Conservation (phyloP, 768 basidiomycete species). For the Calocybe gangraenosa region DNA sequence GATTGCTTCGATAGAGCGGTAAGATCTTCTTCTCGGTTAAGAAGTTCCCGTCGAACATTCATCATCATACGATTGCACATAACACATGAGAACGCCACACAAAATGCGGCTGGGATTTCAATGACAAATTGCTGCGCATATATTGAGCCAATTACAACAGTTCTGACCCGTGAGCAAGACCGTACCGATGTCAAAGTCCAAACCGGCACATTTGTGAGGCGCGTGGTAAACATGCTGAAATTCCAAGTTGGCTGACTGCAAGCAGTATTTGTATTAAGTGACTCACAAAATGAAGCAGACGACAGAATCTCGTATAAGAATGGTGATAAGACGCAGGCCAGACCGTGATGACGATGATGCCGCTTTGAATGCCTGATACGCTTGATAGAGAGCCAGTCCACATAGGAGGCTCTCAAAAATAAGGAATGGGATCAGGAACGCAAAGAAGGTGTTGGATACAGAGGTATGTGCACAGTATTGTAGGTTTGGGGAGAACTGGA, state of each 20-base stretch:
- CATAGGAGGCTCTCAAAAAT: slow-evolving; percentile 51
- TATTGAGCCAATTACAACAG: background rate
- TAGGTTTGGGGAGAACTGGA: slow-evolving; percentile 16
- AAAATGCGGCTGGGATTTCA: slow-evolving; percentile 55
- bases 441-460: slow-evolving; percentile 40
- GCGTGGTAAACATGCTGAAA: slow-evolving; percentile 50
- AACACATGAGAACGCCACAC: slow-evolving; percentile 54
- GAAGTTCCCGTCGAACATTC: slow-evolving; percentile 55
- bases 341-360: slow-evolving; percentile 33
- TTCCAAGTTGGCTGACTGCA: background rate
- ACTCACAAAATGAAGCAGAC: slow-evolving; percentile 55
- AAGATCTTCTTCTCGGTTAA: too few species aligned
- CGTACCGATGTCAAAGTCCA: slow-evolving; percentile 32
- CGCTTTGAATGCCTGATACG: slow-evolving; percentile 38
- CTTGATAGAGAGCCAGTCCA: slow-evolving; percentile 43
- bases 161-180: background rate
- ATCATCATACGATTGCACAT: slow-evolving; percentile 53
- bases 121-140: slow-evolving; percentile 32
- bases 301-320: slow-evolving; percentile 54
- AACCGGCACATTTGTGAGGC: slow-evolving; percentile 44
- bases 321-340: slow-evolving; percentile 39
- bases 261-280: background rate
- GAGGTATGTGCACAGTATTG: slow-evolving; percentile 38
- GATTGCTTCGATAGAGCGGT: too few species aligned
- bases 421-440: slow-evolving; percentile 62